Percentiles rank a stretch among this genome's conserved stretches.
These are phyloP conservation scores for Alternaria panax DNA, from an alignment of 2,329 filamentous ascomycete species.

Conservation along the genomic window DNA sequence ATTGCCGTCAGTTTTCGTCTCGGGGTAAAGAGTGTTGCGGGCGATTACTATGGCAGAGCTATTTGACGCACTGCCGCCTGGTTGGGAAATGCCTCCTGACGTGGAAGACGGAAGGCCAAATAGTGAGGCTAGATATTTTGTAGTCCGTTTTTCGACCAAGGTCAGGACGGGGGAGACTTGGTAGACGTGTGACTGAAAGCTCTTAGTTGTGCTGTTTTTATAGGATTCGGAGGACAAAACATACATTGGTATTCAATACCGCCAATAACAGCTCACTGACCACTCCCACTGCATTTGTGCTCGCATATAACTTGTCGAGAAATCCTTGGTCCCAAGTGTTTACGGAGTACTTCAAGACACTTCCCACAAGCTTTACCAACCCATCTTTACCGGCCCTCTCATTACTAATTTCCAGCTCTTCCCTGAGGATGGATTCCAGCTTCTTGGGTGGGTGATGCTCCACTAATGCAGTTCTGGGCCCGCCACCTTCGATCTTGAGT, in stretches of 20 bases:
- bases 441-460: constrained; percentile 56
- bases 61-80: constrained; percentile 86
- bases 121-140: constrained; percentile 72
- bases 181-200: constrained; percentile 78
- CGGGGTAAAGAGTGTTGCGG: constrained; percentile 82
- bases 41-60: constrained; percentile 85
- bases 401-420: constrained; percentile 47
- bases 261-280: constrained; percentile 85
- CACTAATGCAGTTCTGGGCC: constrained; percentile 54
- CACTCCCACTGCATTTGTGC: constrained; percentile 85
- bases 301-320: constrained; percentile 92
- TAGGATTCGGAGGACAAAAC: not conserved
- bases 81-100: constrained; percentile 76
- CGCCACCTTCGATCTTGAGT: constrained; percentile 69
- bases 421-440: constrained; percentile 49
- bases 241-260: constrained; percentile 86
- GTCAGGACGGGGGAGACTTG: constrained; percentile 90
- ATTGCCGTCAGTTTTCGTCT: constrained; percentile 77
- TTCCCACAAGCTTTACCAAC: constrained; percentile 62
- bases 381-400: constrained; percentile 54
- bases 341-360: constrained; percentile 83
- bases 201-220: not conserved
- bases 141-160: constrained; percentile 84
- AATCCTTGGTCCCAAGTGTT: constrained; percentile 99
- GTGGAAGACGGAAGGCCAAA: constrained; percentile 62